Evolutionary conservation across 1,284 basidiomycete genomes (phyloP).

Genomic region (Trichosporon asahii): DNA sequence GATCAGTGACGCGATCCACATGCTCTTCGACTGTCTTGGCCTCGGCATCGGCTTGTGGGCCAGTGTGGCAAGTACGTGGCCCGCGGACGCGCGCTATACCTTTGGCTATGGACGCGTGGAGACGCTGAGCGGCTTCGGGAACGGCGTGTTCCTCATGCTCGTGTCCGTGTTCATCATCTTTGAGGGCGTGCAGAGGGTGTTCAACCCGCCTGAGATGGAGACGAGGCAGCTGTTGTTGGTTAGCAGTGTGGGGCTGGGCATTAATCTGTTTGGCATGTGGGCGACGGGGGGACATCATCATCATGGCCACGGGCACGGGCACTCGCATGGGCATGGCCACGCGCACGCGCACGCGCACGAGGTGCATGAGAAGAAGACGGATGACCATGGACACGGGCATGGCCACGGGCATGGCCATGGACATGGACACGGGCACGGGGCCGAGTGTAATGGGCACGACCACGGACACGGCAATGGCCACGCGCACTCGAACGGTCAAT

Average conservation of each 20-base stretch:
- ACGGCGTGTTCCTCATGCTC: conserved; percentile 92
- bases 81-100: conserved; percentile 88
- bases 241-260: conserved; percentile 79
- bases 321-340: conserved; percentile 56
- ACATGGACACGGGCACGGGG: conserved; percentile 17
- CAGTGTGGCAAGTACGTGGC: conserved; percentile 97
- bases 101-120: conserved; percentile 99
- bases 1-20: conserved; percentile 98
- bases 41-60: conserved; percentile 94
- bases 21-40: conserved; percentile 99
- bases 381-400: conserved; percentile 17
- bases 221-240: conserved; percentile 89
- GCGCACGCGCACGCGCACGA: conserved; percentile 51
- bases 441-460: conserved; percentile 39
- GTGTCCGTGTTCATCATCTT: conserved; percentile 99
- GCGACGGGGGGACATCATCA: conserved; percentile 95
- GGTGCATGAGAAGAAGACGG: conserved; percentile 21
- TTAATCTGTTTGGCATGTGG: conserved; percentile 98
- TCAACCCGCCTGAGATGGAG: conserved; percentile 98
- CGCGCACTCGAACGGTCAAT: conserved; percentile 18
- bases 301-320: conserved; percentile 58
- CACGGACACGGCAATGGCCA: conserved; percentile 27
- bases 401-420: conserved; percentile 13
- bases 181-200: conserved; percentile 88
- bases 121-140: conserved; percentile 95